Evolutionary conservation across 306 rosid genomes (phyloP).

Genomic region (Begonia peltatifolia): DNA sequence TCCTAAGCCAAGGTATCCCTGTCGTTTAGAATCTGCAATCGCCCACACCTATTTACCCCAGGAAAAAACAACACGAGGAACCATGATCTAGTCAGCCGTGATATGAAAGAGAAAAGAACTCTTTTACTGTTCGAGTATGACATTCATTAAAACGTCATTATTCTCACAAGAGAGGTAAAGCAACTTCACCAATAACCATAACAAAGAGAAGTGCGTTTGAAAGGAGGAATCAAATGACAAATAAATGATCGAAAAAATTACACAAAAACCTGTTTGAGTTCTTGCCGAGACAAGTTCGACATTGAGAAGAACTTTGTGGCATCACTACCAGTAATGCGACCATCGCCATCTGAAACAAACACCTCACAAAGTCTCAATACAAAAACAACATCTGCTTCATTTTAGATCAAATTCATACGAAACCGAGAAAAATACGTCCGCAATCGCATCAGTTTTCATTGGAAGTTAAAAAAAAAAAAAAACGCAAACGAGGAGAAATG

Average conservation of each 20-base stretch:
- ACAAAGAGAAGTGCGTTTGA: not conserved
- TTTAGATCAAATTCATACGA: too few species aligned
- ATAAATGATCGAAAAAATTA: not conserved
- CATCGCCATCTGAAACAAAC: conserved; percentile 57
- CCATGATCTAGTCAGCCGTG: not conserved
- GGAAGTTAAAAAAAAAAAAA: not conserved
- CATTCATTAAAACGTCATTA: too few species aligned
- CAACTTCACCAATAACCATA: not conserved
- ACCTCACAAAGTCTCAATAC: conserved; percentile 2
- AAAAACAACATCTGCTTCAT: not conserved
- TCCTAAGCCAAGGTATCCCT: conserved; percentile 76
- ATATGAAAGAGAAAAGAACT: too few species aligned
- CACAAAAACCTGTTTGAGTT: conserved; percentile 62
- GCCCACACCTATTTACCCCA: conserved; percentile 63
- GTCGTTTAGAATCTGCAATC: conserved; percentile 75
- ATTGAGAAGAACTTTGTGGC: conserved; percentile 59
- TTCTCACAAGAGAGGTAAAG: not conserved
- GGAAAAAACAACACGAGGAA: conserved; percentile 2
- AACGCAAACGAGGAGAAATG: not conserved
- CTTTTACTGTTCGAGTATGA: too few species aligned
- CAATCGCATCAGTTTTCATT: too few species aligned
- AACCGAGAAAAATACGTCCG: too few species aligned
- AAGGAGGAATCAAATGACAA: too few species aligned
- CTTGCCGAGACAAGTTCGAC: conserved; percentile 61
- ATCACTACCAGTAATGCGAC: conserved; percentile 81